A percentile compares a stretch with the other conserved stretches of the same genome.
Evolutionary conservation across 2,329 filamentous ascomycete species (phyloP).

Genomic region (Camillea tinctor): DNA sequence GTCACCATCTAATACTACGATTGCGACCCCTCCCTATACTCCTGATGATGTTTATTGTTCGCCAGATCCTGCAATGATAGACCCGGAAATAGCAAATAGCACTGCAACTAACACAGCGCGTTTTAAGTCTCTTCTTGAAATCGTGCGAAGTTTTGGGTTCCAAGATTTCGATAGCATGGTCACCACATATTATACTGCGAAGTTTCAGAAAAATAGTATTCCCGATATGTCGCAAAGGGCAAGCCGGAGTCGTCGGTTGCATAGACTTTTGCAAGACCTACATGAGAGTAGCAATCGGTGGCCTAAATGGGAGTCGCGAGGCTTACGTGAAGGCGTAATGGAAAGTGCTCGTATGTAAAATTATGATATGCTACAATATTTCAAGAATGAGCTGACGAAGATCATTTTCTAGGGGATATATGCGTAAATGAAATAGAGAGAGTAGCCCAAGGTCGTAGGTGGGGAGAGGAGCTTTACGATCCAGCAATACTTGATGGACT

Average conservation of each 20-base stretch:
- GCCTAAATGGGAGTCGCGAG: conserved; percentile 6
- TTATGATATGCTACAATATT: background rate
- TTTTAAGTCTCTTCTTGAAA: conserved; percentile 2
- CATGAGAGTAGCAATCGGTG: conserved; percentile 2
- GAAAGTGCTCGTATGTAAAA: conserved; percentile 1
- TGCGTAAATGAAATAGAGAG: conserved; percentile 1
- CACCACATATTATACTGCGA: conserved; percentile 3
- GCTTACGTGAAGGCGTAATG: conserved; percentile 1
- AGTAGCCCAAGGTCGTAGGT: background rate
- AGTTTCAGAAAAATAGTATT: conserved; percentile 4
- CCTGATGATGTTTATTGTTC: background rate
- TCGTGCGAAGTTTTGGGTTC: conserved; percentile 1
- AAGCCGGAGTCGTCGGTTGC: conserved; percentile 4
- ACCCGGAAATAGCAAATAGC: background rate
- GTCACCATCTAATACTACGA: background rate
- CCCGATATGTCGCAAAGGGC: conserved; percentile 4
- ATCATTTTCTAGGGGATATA: background rate
- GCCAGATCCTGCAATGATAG: background rate
- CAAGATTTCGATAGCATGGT: conserved; percentile 6
- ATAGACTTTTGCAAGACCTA: conserved; percentile 1
- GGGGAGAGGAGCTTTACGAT: background rate
- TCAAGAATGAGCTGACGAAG: background rate
- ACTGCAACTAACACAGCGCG: background rate
- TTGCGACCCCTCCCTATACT: background rate
- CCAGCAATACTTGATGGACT: background rate